Evolutionary conservation across 2,329 filamentous ascomycete genomes (phyloP).

Genomic region (Colletotrichum horii): DNA sequence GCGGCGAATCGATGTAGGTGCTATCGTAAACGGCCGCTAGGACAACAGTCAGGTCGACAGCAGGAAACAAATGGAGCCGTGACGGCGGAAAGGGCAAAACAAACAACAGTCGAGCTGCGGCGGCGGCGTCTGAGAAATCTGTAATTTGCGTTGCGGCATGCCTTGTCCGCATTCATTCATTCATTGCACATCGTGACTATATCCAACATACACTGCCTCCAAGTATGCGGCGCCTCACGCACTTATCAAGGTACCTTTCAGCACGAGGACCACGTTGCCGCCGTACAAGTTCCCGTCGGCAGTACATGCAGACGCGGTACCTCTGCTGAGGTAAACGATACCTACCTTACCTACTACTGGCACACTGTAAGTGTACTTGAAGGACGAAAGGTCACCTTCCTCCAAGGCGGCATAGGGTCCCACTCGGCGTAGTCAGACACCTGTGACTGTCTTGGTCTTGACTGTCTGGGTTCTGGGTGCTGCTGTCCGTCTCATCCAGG

Average conservation of each 20-base stretch:
- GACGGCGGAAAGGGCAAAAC: neutral
- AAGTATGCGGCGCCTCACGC: neutral
- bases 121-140: neutral
- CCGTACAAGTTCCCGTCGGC: neutral
- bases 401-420: neutral
- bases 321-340: neutral
- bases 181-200: neutral
- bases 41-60: neutral
- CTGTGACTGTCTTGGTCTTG: neutral
- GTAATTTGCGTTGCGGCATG: neutral
- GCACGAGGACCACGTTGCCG: neutral
- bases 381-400: neutral
- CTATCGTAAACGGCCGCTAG: neutral
- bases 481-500: slow-evolving; percentile 5
- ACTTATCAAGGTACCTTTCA: neutral
- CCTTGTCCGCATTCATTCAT: neutral
- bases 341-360: no score
- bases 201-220: neutral
- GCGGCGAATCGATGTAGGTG: neutral
- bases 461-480: neutral
- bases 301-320: neutral
- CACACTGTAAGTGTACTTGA: no score
- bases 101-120: neutral
- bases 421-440: neutral
- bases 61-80: neutral